Base-by-base conservation (phyloP, 176 grass and related monocot genomes). In the barley (Hordeum vulgare) region DNA sequence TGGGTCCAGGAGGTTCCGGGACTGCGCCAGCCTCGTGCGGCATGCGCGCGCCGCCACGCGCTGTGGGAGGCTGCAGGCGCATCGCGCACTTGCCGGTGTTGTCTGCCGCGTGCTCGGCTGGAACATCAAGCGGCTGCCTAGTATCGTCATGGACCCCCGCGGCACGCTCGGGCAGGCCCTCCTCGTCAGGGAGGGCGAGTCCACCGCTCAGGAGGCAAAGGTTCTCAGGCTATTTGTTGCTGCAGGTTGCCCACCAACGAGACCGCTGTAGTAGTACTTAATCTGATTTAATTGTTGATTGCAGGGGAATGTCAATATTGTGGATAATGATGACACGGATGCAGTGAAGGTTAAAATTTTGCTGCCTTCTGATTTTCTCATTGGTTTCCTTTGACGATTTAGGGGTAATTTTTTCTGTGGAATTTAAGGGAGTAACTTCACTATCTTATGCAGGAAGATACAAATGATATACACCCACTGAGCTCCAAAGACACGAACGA, bases 101-200 rank as follows among this genome's bases (percentile, higher is more conserved):
- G 11, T 97, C 44, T 92, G 89, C 86, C 71, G 78, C 31, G 77
- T 94, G 18, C 91, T 97, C 45, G 80, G 85, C 7, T 97, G 90
- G 91, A 85, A 90, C 68, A 49, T 78, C 31, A 31, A 63, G 2
- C 80, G 72, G 66, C 54, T 92, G 59, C 91, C 91, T 5, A 85
- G 73, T 79, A 26, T 94, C 36, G 91, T 90, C 51, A 79, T 90
- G 28, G 85, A 86, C 53, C 49, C 68, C 7, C 70, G 71, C 7
- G 71, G 42, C 42, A 71, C 81, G n/a, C 84, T 93, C 7, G 71
- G 87, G 1, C 84, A 81, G 31, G 31, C 31, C 31, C 31, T 33
- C 31, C 31, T 33, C 31, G 31, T 44, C 8, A 28, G 61, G 6
- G 15, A 4, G 27, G 41, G 54, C 4, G 13, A 39, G 29, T 20